Conservation (phyloP, 805 yeast genomes). For the Ogataea thermomethanolica region DNA sequence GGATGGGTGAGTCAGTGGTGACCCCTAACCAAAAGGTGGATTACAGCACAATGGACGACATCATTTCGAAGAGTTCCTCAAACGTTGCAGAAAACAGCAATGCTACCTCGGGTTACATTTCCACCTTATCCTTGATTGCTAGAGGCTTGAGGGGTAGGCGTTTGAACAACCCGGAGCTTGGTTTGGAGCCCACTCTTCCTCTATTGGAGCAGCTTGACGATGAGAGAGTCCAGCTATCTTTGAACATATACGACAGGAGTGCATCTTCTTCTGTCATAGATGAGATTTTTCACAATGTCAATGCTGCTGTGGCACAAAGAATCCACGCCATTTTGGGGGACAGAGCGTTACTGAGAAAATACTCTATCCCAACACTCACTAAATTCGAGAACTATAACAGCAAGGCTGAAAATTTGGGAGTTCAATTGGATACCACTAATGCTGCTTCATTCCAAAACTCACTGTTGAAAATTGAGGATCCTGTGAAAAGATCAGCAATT, state of each 20-base stretch:
- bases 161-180: slow-evolving; percentile 46
- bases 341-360: slow-evolving; percentile 80
- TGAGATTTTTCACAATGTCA: slow-evolving; percentile 78
- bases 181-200: slow-evolving; percentile 52
- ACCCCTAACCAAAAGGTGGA: slow-evolving; percentile 57
- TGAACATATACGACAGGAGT: slow-evolving; percentile 67
- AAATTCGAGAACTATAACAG: slow-evolving; percentile 76
- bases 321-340: slow-evolving; percentile 75
- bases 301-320: slow-evolving; percentile 80
- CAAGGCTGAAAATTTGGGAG: slow-evolving; percentile 63
- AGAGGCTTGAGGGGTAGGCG: slow-evolving; percentile 69
- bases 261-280: slow-evolving; percentile 56
- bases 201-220: slow-evolving; percentile 81
- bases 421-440: slow-evolving; percentile 68
- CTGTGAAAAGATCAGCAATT: slow-evolving; percentile 62
- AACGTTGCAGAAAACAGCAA: slow-evolving; percentile 39
- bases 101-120: slow-evolving; percentile 57
- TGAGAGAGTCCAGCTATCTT: slow-evolving; percentile 66
- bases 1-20: slow-evolving; percentile 70
- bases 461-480: slow-evolving; percentile 59
- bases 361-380: slow-evolving; percentile 75
- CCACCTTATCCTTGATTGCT: slow-evolving; percentile 61
- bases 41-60: slow-evolving; percentile 53
- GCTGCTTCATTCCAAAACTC: slow-evolving; percentile 72
- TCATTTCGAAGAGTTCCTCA: slow-evolving; percentile 34